Evolutionary conservation across 495 filamentous ascomycete species (phyloP).

Genomic region (Neurospora tetraspora): DNA sequence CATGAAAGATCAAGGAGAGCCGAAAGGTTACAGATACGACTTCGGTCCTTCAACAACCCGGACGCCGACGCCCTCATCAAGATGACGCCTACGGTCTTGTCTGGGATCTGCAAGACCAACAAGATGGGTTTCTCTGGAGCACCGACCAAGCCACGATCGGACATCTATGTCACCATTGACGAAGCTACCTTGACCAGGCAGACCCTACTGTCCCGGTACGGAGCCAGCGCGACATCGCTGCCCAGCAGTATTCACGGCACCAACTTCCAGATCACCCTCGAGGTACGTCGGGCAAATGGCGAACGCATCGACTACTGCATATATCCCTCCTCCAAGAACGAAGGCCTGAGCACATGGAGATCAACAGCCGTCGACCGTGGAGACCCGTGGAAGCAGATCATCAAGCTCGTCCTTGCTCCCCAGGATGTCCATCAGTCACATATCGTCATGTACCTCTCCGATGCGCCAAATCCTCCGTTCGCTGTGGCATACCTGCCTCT

Average conservation of each 20-base stretch:
- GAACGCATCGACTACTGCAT: slow-evolving; percentile 81
- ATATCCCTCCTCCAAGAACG: slow-evolving; percentile 69
- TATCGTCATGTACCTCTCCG: slow-evolving; percentile 78
- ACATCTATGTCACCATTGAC: slow-evolving; percentile 85
- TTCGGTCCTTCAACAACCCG: slow-evolving; percentile 62
- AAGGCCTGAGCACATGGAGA: slow-evolving; percentile 71
- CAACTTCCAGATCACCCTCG: slow-evolving; percentile 81
- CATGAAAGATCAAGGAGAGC: slow-evolving; percentile 62
- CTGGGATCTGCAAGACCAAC: slow-evolving; percentile 64
- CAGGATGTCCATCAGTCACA: slow-evolving; percentile 77
- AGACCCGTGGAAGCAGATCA: slow-evolving; percentile 75
- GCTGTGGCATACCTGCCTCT: slow-evolving; percentile 88
- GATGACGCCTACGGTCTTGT: slow-evolving; percentile 78
- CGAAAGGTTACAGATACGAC: slow-evolving; percentile 63
- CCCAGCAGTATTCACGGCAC: slow-evolving; percentile 48
- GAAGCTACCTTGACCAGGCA: slow-evolving; percentile 66
- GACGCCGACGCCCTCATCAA: slow-evolving; percentile 74
- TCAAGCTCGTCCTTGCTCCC: slow-evolving; percentile 69
- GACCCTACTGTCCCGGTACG: slow-evolving; percentile 68
- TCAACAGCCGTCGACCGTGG: slow-evolving; percentile 71
- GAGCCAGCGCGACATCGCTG: slow-evolving; percentile 63
- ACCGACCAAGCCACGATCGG: slow-evolving; percentile 74
- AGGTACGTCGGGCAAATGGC: slow-evolving; percentile 68
- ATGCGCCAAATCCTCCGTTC: slow-evolving; percentile 76
- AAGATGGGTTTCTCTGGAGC: slow-evolving; percentile 95